Evolutionary conservation across 257 asterid genomes (phyloP).

Genomic region (Primulina huaijiensis): DNA sequence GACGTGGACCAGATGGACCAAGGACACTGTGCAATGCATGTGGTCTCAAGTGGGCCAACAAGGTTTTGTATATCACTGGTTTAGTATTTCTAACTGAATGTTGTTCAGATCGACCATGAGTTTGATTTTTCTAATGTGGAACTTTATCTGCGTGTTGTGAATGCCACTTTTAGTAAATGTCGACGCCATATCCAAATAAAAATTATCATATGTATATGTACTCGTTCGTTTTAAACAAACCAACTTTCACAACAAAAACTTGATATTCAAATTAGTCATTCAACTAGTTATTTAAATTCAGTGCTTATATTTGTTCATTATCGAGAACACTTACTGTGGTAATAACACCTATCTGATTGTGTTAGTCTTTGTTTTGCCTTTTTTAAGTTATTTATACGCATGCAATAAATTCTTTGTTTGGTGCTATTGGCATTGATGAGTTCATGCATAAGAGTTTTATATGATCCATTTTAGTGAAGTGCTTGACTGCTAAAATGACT

Average conservation of each 20-base stretch:
- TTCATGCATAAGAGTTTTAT: not conserved
- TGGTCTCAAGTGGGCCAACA: conserved; percentile 92
- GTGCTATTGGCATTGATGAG: not conserved
- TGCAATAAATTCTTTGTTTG: not conserved
- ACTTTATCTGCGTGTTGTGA: not conserved
- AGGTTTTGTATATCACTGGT: conserved; percentile 41
- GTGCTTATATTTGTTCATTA: not conserved
- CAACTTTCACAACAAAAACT: not conserved
- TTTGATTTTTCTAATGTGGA: not conserved
- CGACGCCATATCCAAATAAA: not conserved
- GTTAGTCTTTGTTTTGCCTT: not conserved
- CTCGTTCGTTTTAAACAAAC: not conserved
- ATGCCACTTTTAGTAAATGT: not conserved
- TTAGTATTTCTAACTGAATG: conserved; percentile 3
- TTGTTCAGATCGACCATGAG: not conserved
- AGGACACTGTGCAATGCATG: conserved; percentile 94
- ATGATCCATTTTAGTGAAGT: not conserved
- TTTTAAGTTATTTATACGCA: not conserved
- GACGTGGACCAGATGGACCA: conserved; percentile 96
- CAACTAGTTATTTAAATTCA: not conserved
- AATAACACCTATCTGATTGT: not conserved
- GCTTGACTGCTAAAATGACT: not conserved
- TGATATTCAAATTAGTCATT: not conserved
- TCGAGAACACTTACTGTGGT: not conserved
- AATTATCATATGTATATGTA: not conserved